Evolutionary conservation across 768 basidiomycete genomes (phyloP).

Genomic region (Tylopilus rubrobrunneus): DNA sequence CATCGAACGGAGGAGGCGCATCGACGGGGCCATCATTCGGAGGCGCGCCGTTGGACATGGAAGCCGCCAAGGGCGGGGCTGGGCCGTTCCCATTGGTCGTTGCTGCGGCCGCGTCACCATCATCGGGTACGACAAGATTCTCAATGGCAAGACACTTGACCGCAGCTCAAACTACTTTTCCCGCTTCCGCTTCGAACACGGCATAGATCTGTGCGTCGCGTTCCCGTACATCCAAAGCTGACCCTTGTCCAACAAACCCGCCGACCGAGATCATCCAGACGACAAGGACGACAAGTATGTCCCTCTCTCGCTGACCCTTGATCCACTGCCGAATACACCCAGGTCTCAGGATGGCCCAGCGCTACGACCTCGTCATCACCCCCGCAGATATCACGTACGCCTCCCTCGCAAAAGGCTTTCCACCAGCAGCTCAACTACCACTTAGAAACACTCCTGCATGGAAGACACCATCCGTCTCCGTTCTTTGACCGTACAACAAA

Average conservation of each 20-base stretch:
- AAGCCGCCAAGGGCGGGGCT: no score
- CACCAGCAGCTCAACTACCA: conserved; percentile 65
- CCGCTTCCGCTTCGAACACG: conserved; percentile 84
- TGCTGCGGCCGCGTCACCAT: no score
- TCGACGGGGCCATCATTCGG: no score
- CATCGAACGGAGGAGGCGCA: no score
- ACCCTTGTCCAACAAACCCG: conserved; percentile 57
- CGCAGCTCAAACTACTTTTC: conserved; percentile 85
- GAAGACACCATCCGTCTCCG: conserved; percentile 45
- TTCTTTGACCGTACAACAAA: conserved; percentile 44
- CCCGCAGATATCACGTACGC: conserved; percentile 83
- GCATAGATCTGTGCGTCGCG: conserved; percentile 62
- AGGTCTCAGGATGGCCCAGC: conserved; percentile 76
- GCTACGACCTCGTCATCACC: conserved; percentile 88
- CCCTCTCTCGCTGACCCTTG: not conserved
- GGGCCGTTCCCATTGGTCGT: no score
- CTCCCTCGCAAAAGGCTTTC: conserved; percentile 83
- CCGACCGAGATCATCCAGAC: conserved; percentile 79
- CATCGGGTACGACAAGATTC: conserved; percentile 60
- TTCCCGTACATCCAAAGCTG: not conserved
- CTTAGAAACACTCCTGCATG: conserved; percentile 77
- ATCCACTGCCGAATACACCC: conserved; percentile 2
- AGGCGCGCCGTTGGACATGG: no score
- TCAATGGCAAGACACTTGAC: conserved; percentile 89
- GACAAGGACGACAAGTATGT: conserved; percentile 79